Evolutionary conservation across 768 basidiomycete species (phyloP).

Genomic region (Lentinula sp.): DNA sequence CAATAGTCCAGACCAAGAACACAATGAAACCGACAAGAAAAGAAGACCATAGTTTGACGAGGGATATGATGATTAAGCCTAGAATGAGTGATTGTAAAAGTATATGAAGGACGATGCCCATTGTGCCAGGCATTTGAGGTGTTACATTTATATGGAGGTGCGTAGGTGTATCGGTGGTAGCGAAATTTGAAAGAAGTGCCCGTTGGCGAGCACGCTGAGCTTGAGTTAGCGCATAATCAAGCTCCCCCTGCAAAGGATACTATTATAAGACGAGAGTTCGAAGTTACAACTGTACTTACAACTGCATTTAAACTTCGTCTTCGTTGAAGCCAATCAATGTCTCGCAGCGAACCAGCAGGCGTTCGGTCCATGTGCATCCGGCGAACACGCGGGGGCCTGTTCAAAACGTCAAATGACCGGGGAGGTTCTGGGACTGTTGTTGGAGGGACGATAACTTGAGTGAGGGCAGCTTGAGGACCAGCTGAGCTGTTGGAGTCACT

Average conservation of each 20-base stretch:
- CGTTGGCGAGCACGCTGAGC: conserved; percentile 36
- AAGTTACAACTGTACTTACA: conserved; percentile 33
- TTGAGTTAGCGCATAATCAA: conserved; percentile 64
- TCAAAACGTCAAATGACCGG: conserved; percentile 44
- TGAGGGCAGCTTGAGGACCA: conserved; percentile 14
- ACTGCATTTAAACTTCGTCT: conserved; percentile 66
- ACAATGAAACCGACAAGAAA: conserved; percentile 53
- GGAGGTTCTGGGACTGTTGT: conserved; percentile 13
- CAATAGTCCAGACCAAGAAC: conserved; percentile 55
- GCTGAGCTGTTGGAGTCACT: conserved; percentile 39
- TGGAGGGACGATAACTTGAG: background rate
- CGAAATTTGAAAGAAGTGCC: conserved; percentile 39
- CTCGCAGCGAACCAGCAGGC: conserved; percentile 15
- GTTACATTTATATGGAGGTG: background rate
- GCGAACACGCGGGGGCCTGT: conserved; percentile 34
- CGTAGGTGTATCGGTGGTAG: conserved; percentile 36
- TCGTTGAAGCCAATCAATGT: conserved; percentile 75
- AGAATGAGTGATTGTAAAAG: conserved; percentile 54
- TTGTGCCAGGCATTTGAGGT: conserved; percentile 29
- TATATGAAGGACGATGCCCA: conserved; percentile 37
- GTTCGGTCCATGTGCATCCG: conserved; percentile 9
- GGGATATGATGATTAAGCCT: conserved; percentile 48
- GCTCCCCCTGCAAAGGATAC: conserved; percentile 47
- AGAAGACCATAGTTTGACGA: conserved; percentile 53
- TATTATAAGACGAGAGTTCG: conserved; percentile 8